phyloP scores from a whole-genome alignment of 176 grass and related monocot species.

The Aechmea fasciata region DNA sequence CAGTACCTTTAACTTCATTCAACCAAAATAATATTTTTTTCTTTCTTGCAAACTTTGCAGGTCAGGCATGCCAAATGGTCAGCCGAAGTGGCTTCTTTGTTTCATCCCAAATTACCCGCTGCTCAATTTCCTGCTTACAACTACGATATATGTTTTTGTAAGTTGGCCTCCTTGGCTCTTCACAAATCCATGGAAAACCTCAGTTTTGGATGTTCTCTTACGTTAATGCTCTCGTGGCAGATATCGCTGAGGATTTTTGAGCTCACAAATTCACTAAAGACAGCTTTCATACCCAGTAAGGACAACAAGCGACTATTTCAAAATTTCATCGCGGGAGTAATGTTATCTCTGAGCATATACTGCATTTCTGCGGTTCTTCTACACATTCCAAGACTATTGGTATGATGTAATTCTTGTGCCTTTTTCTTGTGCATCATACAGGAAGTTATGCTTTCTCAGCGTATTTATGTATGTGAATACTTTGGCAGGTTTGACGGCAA shows the following conservation, averaged over 20 bases:
- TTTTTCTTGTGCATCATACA: not conserved
- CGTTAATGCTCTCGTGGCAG: constrained; percentile 16
- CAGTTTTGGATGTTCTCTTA: constrained; percentile 5
- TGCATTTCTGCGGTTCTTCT: constrained; percentile 31
- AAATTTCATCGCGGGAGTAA: constrained; percentile 31
- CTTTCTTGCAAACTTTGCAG: constrained; percentile 21
- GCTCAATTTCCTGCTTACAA: constrained; percentile 33
- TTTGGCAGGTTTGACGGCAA: not conserved
- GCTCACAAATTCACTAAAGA: constrained; percentile 35
- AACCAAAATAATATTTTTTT: not conserved
- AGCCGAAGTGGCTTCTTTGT: constrained; percentile 38
- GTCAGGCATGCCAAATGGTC: constrained; percentile 33
- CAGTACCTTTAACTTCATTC: not conserved
- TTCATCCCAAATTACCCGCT: constrained; percentile 42
- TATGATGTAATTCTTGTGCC: constrained; percentile 10
- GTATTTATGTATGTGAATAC: not conserved
- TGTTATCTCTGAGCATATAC: constrained; percentile 28
- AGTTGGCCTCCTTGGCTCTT: constrained; percentile 7
- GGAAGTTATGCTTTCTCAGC: not conserved
- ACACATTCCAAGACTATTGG: constrained; percentile 24
- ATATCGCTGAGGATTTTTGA: constrained; percentile 44
- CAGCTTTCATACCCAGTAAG: constrained; percentile 36
- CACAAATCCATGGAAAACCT: not conserved
- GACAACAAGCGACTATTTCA: constrained; percentile 34
- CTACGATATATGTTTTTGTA: constrained; percentile 30